These are phyloP conservation scores for Filosporella fistucella DNA, from an alignment of 495 filamentous ascomycete genomes.

Conservation along the genomic window DNA sequence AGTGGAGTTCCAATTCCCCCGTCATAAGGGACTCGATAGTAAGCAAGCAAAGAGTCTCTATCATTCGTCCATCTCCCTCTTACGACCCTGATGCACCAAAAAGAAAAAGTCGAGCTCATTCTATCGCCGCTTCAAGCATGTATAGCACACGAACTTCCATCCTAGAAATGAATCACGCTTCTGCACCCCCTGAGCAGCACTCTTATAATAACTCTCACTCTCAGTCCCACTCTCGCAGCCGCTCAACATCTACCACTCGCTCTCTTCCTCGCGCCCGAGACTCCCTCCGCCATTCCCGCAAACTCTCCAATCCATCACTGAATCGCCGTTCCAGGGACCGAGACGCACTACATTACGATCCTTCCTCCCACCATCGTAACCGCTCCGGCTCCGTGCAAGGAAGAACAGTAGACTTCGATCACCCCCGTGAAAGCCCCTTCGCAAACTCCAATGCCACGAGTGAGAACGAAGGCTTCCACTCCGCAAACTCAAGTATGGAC, in stretches of 20 bases:
- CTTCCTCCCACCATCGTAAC: conserved; percentile 3
- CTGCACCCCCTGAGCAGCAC: background rate
- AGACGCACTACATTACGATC: conserved; percentile 20
- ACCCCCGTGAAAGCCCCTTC: conserved; percentile 19
- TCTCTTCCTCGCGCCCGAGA: conserved; percentile 7
- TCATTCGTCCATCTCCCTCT: too few species aligned
- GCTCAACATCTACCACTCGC: conserved; percentile 4
- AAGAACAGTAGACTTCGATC: conserved; percentile 15
- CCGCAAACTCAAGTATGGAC: conserved; percentile 1
- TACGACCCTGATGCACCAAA: too few species aligned
- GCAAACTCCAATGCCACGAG: conserved; percentile 10
- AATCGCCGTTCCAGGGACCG: conserved; percentile 5
- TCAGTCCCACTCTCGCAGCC: conserved; percentile 1
- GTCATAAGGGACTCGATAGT: conserved; percentile 18
- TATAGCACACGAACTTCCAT: conserved; percentile 7
- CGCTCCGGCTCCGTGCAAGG: conserved; percentile 18
- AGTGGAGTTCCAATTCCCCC: background rate
- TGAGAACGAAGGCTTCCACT: conserved; percentile 4
- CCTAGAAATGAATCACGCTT: background rate
- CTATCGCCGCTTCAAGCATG: conserved; percentile 12
- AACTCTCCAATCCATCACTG: background rate
- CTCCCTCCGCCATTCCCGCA: conserved; percentile 7
- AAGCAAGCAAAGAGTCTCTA: conserved; percentile 14
- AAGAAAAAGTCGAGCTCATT: background rate
- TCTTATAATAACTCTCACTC: background rate